phyloP scores from a whole-genome alignment of 768 basidiomycete genomes.

The Hemileccinum impolitum region DNA sequence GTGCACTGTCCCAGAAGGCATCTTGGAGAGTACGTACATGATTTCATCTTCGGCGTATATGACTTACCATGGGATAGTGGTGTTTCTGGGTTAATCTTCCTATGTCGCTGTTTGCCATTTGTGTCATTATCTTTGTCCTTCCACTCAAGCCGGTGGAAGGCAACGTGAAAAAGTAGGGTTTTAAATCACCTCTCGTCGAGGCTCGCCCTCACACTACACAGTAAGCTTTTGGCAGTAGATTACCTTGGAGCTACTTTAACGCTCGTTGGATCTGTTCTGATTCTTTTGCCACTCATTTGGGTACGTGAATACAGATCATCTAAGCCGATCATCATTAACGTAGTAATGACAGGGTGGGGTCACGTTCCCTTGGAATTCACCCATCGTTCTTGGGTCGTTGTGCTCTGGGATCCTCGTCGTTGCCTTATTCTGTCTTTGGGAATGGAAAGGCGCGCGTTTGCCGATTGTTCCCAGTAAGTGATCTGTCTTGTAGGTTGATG shows the following conservation, averaged over 20 bases:
- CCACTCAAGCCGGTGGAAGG: conserved; percentile 71
- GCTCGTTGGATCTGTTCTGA: conserved; percentile 55
- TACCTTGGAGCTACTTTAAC: conserved; percentile 59
- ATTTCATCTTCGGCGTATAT: background rate
- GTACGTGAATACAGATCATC: conserved; percentile 31
- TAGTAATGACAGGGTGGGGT: conserved; percentile 53
- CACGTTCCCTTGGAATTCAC: conserved; percentile 68
- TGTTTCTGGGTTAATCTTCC: conserved; percentile 76
- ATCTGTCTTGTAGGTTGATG: background rate
- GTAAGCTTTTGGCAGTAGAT: conserved; percentile 64
- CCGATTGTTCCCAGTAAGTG: conserved; percentile 70
- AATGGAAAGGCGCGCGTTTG: conserved; percentile 65
- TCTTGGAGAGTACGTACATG: conserved; percentile 55
- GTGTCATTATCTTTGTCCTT: conserved; percentile 57
- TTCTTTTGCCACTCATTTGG: conserved; percentile 74
- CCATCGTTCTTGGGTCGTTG: conserved; percentile 59
- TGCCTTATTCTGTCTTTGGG: conserved; percentile 62
- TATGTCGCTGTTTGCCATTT: conserved; percentile 48
- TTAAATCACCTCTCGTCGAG: background rate
- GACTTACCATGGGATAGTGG: conserved; percentile 42
- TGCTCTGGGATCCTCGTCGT: conserved; percentile 53
- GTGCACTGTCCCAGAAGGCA: conserved; percentile 57
- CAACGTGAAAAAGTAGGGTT: conserved; percentile 44
- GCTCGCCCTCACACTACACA: conserved; percentile 19
- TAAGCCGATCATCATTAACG: background rate